Percentiles rank a stretch among this genome's conserved stretches.
Evolutionary conservation across 441 rosid species (phyloP).

Genomic region (Francoa sonchifolia): DNA sequence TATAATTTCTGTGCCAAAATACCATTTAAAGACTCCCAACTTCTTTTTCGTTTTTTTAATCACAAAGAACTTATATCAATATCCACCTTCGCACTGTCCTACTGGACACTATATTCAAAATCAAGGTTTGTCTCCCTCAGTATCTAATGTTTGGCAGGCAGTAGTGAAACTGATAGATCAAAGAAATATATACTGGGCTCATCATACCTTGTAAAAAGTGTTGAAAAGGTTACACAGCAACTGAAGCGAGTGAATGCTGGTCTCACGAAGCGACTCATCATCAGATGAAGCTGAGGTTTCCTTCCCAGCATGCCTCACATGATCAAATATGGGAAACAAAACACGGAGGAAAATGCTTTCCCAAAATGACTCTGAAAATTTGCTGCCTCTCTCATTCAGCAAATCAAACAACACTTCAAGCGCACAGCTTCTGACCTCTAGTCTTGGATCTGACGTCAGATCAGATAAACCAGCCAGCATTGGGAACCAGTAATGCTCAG

Average conservation of each 20-base stretch:
- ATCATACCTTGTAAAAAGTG: slow-evolving; percentile 98
- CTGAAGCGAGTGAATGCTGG: slow-evolving; percentile 97
- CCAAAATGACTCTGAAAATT: slow-evolving; percentile 93
- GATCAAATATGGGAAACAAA: slow-evolving; percentile 96
- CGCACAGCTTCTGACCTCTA: slow-evolving; percentile 95
- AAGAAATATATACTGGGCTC: no score
- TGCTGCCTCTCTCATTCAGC: slow-evolving; percentile 94
- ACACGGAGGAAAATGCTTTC: slow-evolving; percentile 98
- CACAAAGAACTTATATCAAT: no score
- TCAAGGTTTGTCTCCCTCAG: no score
- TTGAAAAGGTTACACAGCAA: slow-evolving; percentile 96
- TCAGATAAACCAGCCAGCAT: slow-evolving; percentile 99
- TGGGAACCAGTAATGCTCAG: slow-evolving; percentile 99
- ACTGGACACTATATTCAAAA: no score
- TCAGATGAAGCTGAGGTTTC: slow-evolving; percentile 65
- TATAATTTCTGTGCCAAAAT: no score
- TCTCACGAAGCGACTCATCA: slow-evolving; percentile 89
- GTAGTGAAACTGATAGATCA: no score
- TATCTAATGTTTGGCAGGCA: no score
- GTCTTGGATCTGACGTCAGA: slow-evolving; percentile 86
- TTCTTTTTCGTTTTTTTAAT: no score
- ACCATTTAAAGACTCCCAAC: no score
- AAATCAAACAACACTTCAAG: slow-evolving; percentile 97
- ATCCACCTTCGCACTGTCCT: no score
- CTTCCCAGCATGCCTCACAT: slow-evolving; percentile 89